These are phyloP conservation scores for Saccharomycopsis oosterbeekiorum DNA, from an alignment of 805 yeast genomes.

Conservation along the genomic window DNA sequence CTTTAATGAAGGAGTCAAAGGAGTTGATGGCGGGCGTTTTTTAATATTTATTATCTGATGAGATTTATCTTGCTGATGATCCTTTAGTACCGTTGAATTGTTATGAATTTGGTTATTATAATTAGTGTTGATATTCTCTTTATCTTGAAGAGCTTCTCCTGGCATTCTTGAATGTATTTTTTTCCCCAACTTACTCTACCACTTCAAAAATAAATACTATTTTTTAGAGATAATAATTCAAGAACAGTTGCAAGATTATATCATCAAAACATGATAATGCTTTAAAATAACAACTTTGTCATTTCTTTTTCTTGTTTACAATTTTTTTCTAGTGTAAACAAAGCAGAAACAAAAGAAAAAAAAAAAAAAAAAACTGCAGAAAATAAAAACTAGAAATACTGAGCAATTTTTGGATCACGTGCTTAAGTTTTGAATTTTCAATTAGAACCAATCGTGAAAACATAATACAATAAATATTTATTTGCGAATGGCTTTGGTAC, in stretches of 20 bases:
- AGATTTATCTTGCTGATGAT: neutral
- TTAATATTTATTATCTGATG: neutral
- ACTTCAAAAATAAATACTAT: neutral
- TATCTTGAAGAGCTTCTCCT: neutral
- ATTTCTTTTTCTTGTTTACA: too few relatives aligned
- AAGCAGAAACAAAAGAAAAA: neutral
- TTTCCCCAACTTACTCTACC: neutral
- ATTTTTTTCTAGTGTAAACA: neutral
- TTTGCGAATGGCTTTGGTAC: too few relatives aligned
- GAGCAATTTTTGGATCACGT: too few relatives aligned
- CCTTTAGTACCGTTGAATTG: neutral
- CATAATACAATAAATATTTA: too few relatives aligned
- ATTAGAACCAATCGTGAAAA: too few relatives aligned
- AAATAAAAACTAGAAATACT: too few relatives aligned
- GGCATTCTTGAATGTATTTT: neutral
- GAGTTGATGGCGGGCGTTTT: constrained; percentile 9
- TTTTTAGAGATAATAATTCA: neutral
- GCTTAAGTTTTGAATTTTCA: too few relatives aligned
- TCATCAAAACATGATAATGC: too few relatives aligned
- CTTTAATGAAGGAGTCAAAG: constrained; percentile 6
- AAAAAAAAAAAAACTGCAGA: neutral
- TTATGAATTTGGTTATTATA: neutral
- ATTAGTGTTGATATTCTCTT: neutral
- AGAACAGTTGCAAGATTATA: neutral
- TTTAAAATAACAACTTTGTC: too few relatives aligned